Conservation (phyloP, 2,329 filamentous ascomycete genomes). For the Chaetomiaceae sp. region DNA sequence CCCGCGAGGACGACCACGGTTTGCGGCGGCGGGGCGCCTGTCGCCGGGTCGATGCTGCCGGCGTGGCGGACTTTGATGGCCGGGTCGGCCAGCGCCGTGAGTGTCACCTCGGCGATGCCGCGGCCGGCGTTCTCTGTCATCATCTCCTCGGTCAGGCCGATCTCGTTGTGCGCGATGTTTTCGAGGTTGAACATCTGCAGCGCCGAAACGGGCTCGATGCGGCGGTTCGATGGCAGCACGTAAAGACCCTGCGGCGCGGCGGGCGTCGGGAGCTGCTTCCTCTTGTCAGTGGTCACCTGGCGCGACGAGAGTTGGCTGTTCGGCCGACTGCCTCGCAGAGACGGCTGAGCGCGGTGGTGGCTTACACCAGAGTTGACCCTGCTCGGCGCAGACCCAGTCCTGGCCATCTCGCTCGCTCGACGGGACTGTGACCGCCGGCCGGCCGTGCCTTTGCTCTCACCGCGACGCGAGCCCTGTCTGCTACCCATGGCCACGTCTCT, state of each 20-base stretch:
- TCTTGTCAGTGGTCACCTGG: constrained; percentile 28
- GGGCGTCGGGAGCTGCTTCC: constrained; percentile 30
- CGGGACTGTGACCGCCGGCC: constrained; percentile 50
- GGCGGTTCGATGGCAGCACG: constrained; percentile 48
- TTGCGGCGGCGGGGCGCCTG: constrained; percentile 24
- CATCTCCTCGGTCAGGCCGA: constrained; percentile 81
- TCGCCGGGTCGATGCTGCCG: constrained; percentile 33
- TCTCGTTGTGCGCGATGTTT: constrained; percentile 80
- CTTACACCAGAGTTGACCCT: constrained; percentile 44
- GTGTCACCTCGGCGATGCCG: constrained; percentile 77
- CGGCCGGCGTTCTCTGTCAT: constrained; percentile 88
- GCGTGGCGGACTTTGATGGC: constrained; percentile 49
- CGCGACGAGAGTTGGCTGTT: constrained; percentile 27
- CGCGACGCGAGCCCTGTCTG: constrained; percentile 43
- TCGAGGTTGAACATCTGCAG: constrained; percentile 89
- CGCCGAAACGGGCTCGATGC: constrained; percentile 59
- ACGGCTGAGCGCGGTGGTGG: constrained; percentile 24
- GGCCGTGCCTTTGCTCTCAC: constrained; percentile 46
- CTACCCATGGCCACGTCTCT: constrained; percentile 49
- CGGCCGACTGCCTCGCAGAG: constrained; percentile 25
- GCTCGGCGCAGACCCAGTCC: constrained; percentile 28
- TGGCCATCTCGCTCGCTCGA: constrained; percentile 43
- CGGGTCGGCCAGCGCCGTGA: constrained; percentile 59
- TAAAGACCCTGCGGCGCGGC: constrained; percentile 41
- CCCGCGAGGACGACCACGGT: constrained; percentile 75